Evolutionary conservation across 345 rosid genomes (phyloP), one percentile per base, ranked within the genome.

Genomic region (Tarenaya hassleriana): DNA sequence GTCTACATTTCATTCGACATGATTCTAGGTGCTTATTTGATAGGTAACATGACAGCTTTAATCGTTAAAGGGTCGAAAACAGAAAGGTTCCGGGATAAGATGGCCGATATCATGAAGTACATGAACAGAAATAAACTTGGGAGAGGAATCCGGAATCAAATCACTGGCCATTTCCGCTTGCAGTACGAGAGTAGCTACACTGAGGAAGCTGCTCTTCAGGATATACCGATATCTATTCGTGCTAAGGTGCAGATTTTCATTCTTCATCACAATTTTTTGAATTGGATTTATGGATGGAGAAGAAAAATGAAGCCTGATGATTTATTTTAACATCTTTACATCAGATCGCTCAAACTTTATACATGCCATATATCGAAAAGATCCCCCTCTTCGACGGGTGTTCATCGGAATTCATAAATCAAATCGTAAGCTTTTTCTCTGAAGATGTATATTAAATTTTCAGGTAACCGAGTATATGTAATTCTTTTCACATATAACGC

Each of bases 1-100:
- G 34, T 63, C 24, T 89, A 75, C 66, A 80, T 86, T 34, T 89
- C 94, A 7, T 83, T 86, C 11, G 95, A 89, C 41, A 89, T 86
- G 95, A 79, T 89, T 73, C 80, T 89, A 14, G 86, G 94, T 6
- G 95, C 95, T 37, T 89, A 89, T 75, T 61, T 89, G 60, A 77
- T 86, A 6, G 97, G 97, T 62, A 89, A 89, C 74, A 86, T 89
- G 88, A 74, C 95, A n/a, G 97, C 97, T 29, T 64, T 89, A 71
- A 83, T 86, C 14, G 95, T 86, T 8, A 86, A 81, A 73, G 97
- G 95, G 52, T 90, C 97, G 5, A 90, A 70, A 71, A 83, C 95
- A 19, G 97, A 83, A 68, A 73, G 68, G 55, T 81, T 81, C 39
- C 51, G 95, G 56, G 95, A 90, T 59, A 86, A 73, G 52, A 76